These are phyloP conservation scores for Linnemannia elongata DNA, from an alignment of 192 early-diverging fungal species.

Conservation along the genomic window DNA sequence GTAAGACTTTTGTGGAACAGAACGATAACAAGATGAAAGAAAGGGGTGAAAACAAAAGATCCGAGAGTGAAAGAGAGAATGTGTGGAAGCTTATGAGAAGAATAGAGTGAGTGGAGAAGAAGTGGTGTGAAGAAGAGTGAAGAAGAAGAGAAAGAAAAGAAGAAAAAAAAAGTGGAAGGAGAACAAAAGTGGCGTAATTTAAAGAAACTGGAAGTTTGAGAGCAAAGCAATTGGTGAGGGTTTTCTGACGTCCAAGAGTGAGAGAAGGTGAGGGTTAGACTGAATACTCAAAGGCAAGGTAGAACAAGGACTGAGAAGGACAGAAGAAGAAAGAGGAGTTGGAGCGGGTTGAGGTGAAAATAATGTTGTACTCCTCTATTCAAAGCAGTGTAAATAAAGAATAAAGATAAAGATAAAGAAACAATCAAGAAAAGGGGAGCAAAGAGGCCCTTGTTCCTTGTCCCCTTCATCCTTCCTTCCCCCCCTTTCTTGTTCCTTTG, in stretches of 20 bases:
- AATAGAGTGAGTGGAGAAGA: neutral
- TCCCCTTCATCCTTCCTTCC: too few relatives aligned
- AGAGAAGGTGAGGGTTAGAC: neutral
- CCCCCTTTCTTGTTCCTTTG: too few relatives aligned
- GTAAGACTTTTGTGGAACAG: neutral
- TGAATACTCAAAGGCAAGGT: neutral
- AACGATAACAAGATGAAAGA: neutral
- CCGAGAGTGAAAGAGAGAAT: neutral
- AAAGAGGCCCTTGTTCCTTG: too few relatives aligned
- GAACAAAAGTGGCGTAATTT: neutral
- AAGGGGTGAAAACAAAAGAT: neutral
- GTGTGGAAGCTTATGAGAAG: neutral
- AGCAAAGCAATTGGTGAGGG: neutral
- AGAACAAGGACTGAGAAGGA: too few relatives aligned
- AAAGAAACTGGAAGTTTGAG: neutral
- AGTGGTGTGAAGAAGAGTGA: neutral
- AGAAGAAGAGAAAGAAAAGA: neutral
- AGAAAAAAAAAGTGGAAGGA: neutral
- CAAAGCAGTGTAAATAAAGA: neutral
- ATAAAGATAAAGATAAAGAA: slow-evolving; percentile 2
- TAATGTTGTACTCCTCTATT: too few relatives aligned
- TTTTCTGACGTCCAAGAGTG: neutral
- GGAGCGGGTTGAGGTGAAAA: too few relatives aligned
- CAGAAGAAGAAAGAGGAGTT: too few relatives aligned
- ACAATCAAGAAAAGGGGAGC: too few relatives aligned